phyloP scores from a whole-genome alignment of 768 basidiomycete genomes.

The Mycena crocata region DNA sequence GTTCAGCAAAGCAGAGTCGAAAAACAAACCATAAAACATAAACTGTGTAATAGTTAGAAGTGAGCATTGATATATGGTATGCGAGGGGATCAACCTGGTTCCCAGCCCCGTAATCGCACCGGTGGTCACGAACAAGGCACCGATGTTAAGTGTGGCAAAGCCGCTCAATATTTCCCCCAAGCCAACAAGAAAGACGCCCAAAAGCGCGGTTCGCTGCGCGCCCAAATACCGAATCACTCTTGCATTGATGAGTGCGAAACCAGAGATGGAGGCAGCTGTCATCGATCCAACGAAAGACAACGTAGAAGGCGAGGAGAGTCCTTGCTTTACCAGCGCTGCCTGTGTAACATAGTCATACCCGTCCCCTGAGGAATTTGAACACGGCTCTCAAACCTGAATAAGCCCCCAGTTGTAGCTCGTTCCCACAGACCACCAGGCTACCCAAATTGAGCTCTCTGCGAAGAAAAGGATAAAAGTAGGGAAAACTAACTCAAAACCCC shows the following conservation, averaged over 20 bases:
- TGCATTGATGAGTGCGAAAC: constrained; percentile 42
- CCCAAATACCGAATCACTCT: constrained; percentile 46
- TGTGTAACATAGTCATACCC: not conserved
- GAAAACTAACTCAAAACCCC: constrained; percentile 39
- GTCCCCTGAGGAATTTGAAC: not conserved
- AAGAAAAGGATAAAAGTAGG: not conserved
- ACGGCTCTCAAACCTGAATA: constrained; percentile 28
- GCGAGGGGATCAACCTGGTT: too few relatives aligned
- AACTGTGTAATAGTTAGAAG: not conserved
- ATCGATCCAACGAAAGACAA: constrained; percentile 48
- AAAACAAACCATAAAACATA: constrained; percentile 42
- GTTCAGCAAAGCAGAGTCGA: too few relatives aligned
- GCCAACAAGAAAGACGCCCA: constrained; percentile 44
- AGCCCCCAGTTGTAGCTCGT: constrained; percentile 44
- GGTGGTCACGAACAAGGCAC: constrained; percentile 38
- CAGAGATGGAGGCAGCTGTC: constrained; percentile 41
- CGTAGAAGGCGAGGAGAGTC: constrained; percentile 38
- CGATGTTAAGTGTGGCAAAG: constrained; percentile 37
- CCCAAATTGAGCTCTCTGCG: not conserved
- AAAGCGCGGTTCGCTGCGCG: constrained; percentile 38
- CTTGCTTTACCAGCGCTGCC: constrained; percentile 40
- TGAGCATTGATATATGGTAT: constrained; percentile 16
- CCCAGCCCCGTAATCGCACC: constrained; percentile 45
- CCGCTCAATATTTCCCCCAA: constrained; percentile 43
- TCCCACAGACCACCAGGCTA: constrained; percentile 41